Conservation (phyloP, 805 yeast species). For the Yamadazyma sp. region DNA sequence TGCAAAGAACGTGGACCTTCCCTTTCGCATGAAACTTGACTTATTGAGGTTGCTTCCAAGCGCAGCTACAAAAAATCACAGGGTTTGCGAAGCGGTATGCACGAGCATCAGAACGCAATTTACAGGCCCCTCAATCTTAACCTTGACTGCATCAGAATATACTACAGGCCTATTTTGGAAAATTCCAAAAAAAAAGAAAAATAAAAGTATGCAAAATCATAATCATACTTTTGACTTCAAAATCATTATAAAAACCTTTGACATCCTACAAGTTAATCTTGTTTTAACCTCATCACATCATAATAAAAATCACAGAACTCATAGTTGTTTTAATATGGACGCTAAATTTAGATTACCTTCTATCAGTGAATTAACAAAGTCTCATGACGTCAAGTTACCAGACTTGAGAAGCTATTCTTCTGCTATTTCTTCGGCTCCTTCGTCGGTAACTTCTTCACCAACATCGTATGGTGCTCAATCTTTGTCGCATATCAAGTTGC, state of each 20-base stretch:
- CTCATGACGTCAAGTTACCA: conserved; percentile 13
- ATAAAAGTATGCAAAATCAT: background rate
- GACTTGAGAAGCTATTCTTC: conserved; percentile 11
- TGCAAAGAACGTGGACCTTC: no score
- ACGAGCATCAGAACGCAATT: conserved; percentile 3
- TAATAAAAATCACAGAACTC: no score
- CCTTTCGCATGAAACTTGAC: no score
- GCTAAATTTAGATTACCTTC: conserved; percentile 26
- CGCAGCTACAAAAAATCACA: background rate
- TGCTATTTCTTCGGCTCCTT: no score
- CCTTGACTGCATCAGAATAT: conserved; percentile 4
- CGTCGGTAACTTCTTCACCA: conserved; percentile 15
- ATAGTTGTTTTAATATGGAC: no score
- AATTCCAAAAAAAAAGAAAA: background rate
- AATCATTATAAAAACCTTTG: conserved; percentile 5
- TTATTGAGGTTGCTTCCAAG: no score
- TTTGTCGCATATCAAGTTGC: conserved; percentile 5
- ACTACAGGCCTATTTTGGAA: no score
- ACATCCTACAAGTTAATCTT: conserved; percentile 4
- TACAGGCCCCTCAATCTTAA: conserved; percentile 1
- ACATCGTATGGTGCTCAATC: conserved; percentile 4
- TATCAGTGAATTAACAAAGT: conserved; percentile 24
- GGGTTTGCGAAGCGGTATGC: no score
- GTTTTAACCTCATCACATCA: background rate
- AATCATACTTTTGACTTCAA: no score